phyloP scores from a whole-genome alignment of 441 rosid genomes.

The Omphalea diandra region DNA sequence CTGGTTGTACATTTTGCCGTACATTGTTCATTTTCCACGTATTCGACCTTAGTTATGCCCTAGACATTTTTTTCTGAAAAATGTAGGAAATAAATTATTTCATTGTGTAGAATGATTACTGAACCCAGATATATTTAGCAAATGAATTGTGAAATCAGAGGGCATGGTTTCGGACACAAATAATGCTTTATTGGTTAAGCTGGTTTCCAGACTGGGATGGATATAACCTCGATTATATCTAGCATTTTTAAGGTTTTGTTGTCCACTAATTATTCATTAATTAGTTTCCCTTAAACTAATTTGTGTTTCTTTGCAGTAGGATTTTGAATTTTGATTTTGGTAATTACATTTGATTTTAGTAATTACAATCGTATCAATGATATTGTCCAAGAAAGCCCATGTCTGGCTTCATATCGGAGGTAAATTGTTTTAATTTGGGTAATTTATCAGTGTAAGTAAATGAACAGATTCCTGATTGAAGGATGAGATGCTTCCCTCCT shows the following conservation, averaged over 20 bases:
- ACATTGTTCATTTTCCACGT: neutral
- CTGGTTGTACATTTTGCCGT: neutral
- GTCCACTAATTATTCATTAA: neutral
- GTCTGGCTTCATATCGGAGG: neutral
- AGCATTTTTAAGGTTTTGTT: neutral
- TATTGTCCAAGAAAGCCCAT: neutral
- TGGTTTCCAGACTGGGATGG: neutral
- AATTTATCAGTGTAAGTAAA: neutral
- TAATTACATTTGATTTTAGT: neutral
- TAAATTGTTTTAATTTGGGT: neutral
- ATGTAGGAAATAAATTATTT: neutral
- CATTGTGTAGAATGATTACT: no score
- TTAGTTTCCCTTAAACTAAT: neutral
- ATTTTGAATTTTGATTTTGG: neutral
- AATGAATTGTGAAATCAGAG: neutral
- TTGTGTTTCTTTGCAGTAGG: neutral
- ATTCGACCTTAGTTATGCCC: neutral
- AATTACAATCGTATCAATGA: neutral
- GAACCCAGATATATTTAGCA: no score
- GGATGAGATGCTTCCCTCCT: neutral
- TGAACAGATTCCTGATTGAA: neutral
- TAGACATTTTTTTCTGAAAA: neutral
- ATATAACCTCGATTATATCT: neutral
- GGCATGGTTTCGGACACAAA: no score
- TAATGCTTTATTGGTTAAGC: neutral